Base-by-base conservation (phyloP, 2,329 filamentous ascomycete genomes). In the Fusarium concolor region DNA sequence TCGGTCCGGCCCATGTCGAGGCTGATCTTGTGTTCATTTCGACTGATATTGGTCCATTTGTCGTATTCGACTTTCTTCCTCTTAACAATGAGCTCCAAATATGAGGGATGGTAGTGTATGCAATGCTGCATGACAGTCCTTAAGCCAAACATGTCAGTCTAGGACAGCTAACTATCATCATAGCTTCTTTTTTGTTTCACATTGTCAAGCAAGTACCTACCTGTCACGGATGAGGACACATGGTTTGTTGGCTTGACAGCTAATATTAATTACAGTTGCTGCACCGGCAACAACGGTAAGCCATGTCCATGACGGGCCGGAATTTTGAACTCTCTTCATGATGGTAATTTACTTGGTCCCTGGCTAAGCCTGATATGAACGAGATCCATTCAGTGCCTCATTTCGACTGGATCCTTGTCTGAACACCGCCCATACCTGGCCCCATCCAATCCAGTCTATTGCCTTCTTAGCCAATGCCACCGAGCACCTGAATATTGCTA, bases 311-410 rank as follows among this genome's bases (percentile, higher is more conserved):
- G 62, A 62, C 31, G 61, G 61, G 58, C 26, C 26, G 26, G 26
- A 26, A 10, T 26, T 26, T 50, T 35, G 38, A 65, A 68, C 46
- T 44, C 58, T 69, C 56, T 35, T 62, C 54, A 67, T 67, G 35
- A 64, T 46, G 22, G 57, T 51, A 69, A 69, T 67, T 69, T 69
- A 56, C 61, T 50, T 60, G 44, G 57, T 56, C 57, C 62, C 51
- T 67, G 59, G 58, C 67, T 72, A 71, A 53, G 56, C 67, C 70
- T 68, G 58, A 70, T 69, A 56, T 59, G 67, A 66, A 56, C 60
- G 69, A 70, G 69, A 72, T 71, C 70, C 70, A 72, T 72, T 44
- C 33, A 38, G 59, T 52, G 46, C 56, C 68, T 72, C 70, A 72
- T 72, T 73, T 72, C 70, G 65, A 71, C 62, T 69, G 60, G 56